phyloP scores from a whole-genome alignment of 257 asterid species.

The Solanum tacnaense region DNA sequence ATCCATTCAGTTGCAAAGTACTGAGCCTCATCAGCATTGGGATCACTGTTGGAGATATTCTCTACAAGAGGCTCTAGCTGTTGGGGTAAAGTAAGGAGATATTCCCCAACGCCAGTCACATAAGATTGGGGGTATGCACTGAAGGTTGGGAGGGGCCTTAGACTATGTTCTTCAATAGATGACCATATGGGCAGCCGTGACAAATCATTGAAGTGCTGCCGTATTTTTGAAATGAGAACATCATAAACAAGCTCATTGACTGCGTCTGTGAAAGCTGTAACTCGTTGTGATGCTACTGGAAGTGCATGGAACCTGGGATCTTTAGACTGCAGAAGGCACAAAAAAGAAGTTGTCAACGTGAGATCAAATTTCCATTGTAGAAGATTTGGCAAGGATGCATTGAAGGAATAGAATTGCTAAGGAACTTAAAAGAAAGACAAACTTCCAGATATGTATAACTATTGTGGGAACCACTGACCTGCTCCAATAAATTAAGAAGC shows the following conservation, averaged over 20 bases:
- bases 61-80: slow-evolving; percentile 97
- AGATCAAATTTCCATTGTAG: background rate
- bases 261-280: slow-evolving; percentile 80
- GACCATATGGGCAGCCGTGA: slow-evolving; percentile 83
- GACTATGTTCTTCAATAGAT: slow-evolving; percentile 72
- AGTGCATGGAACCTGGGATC: slow-evolving; percentile 98
- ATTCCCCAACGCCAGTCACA: slow-evolving; percentile 86
- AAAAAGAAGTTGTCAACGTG: slow-evolving; percentile 5
- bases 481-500: slow-evolving; percentile 80
- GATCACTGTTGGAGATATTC: slow-evolving; percentile 66
- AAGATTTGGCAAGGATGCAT: background rate
- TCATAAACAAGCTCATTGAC: slow-evolving; percentile 95
- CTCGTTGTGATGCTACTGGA: slow-evolving; percentile 85
- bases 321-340: slow-evolving; percentile 62
- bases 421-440: background rate
- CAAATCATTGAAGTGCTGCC: slow-evolving; percentile 66
- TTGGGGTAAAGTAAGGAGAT: slow-evolving; percentile 96
- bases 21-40: slow-evolving; percentile 88
- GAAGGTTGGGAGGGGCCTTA: slow-evolving; percentile 69
- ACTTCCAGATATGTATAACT: background rate
- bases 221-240: slow-evolving; percentile 79
- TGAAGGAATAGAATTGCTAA: background rate
- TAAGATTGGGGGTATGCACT: slow-evolving; percentile 90
- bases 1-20: slow-evolving; percentile 98
- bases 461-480: slow-evolving; percentile 34